These are phyloP conservation scores for Leccinellum luteum DNA, from an alignment of 768 basidiomycete genomes.

Conservation along the genomic window DNA sequence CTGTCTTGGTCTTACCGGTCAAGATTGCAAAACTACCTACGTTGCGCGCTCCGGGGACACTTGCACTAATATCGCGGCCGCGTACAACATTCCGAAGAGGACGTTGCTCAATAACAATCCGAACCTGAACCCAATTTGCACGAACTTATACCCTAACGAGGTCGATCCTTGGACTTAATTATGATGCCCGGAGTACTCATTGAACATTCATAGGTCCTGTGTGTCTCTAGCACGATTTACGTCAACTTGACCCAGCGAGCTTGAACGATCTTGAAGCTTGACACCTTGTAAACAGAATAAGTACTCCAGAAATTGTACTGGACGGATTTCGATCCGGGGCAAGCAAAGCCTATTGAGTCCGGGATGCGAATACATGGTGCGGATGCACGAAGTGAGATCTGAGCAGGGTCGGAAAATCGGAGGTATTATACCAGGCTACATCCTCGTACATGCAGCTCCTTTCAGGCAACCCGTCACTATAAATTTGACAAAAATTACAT, in stretches of 20 bases:
- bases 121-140: constrained; percentile 50
- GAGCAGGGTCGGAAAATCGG: too few species aligned
- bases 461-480: constrained; percentile 17
- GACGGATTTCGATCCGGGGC: too few species aligned
- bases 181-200: neutral
- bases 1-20: constrained; percentile 55
- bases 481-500: constrained; percentile 52
- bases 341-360: too few species aligned
- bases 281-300: neutral
- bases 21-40: constrained; percentile 57
- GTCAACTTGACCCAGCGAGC: constrained; percentile 13
- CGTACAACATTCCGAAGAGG: constrained; percentile 41
- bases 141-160: constrained; percentile 59
- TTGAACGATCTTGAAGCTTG: constrained; percentile 6
- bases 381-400: too few species aligned
- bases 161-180: constrained; percentile 30
- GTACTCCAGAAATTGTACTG: too few species aligned
- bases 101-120: constrained; percentile 63
- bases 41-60: constrained; percentile 47
- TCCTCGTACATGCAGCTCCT: constrained; percentile 41
- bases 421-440: too few species aligned
- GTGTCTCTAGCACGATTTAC: constrained; percentile 25
- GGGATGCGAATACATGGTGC: too few species aligned
- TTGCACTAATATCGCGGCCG: constrained; percentile 43
- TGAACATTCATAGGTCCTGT: constrained; percentile 21